Percentiles rank a stretch among this genome's conserved stretches.
Conservation (phyloP, 1,139 yeast genomes). For the Candida glucosophila region DNA sequence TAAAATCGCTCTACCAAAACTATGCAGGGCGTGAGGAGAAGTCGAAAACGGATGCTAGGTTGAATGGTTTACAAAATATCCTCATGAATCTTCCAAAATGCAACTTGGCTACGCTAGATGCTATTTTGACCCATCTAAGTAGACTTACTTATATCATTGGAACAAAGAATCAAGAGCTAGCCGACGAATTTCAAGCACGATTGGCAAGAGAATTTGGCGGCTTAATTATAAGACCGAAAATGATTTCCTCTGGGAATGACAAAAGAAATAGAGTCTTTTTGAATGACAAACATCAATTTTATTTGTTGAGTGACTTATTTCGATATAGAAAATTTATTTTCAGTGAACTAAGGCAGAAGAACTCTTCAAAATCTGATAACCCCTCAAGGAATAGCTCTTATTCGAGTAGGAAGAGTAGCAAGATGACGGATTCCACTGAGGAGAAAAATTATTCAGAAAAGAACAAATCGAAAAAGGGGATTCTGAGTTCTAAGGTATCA, state of each 20-base stretch:
- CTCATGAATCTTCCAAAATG: slow-evolving; percentile 63
- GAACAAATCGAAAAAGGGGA: too few species aligned
- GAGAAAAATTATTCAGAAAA: too few species aligned
- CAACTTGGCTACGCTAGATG: slow-evolving; percentile 74
- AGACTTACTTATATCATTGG: slow-evolving; percentile 57
- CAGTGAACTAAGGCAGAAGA: slow-evolving; percentile 33
- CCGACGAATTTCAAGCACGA: slow-evolving; percentile 35
- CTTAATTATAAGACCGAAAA: slow-evolving; percentile 52
- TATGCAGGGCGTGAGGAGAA: slow-evolving; percentile 29
- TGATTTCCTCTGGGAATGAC: slow-evolving; percentile 2
- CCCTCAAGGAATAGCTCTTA: too few species aligned
- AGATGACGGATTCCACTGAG: too few species aligned
- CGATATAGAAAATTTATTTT: slow-evolving; percentile 49
- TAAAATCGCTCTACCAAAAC: slow-evolving; percentile 57
- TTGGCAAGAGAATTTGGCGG: slow-evolving; percentile 62
- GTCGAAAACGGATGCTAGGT: slow-evolving; percentile 28
- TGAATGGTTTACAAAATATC: slow-evolving; percentile 57
- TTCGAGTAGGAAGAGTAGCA: too few species aligned
- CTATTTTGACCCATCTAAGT: slow-evolving; percentile 64
- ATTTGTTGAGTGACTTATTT: slow-evolving; percentile 56
- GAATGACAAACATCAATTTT: slow-evolving; percentile 52
- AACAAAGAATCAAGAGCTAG: slow-evolving; percentile 24
- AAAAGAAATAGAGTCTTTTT: slow-evolving; percentile 1
- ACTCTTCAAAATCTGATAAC: too few species aligned
- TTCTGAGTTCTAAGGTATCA: too few species aligned